These are phyloP conservation scores for Tephrocybe sp. DNA, from an alignment of 768 basidiomycete genomes.

Conservation along the genomic window DNA sequence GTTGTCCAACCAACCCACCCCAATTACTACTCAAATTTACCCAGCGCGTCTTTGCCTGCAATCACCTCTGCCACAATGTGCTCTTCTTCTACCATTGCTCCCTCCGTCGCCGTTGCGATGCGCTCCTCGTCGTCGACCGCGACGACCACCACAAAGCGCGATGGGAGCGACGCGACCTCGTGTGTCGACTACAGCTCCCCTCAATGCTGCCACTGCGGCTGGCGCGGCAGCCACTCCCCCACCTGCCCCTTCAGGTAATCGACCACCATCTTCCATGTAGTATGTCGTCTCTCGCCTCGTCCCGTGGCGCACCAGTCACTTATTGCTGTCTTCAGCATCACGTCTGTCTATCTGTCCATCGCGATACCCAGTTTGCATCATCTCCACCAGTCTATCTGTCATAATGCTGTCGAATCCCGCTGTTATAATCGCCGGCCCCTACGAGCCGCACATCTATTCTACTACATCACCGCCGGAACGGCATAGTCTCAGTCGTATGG, in stretches of 20 bases:
- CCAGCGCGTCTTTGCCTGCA: constrained; percentile 13
- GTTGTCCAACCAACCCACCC: constrained; percentile 23
- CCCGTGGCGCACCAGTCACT: constrained; percentile 10
- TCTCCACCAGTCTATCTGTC: constrained; percentile 4
- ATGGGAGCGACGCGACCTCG: constrained; percentile 23
- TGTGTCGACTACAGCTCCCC: constrained; percentile 57
- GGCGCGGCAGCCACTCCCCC: constrained; percentile 58
- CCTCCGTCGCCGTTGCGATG: constrained; percentile 14
- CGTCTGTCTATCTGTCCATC: constrained; percentile 1
- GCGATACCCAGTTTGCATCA: constrained; percentile 15
- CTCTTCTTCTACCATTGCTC: constrained; percentile 19
- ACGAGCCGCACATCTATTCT: constrained; percentile 13
- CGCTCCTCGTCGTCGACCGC: constrained; percentile 21
- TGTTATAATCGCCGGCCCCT: constrained; percentile 13
- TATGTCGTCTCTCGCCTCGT: constrained; percentile 6
- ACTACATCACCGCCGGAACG: constrained; percentile 14
- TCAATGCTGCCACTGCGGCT: constrained; percentile 79
- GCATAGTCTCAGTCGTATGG: constrained; percentile 17
- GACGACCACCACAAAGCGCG: constrained; percentile 6
- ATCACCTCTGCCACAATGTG: constrained; percentile 22
- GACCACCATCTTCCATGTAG: not conserved
- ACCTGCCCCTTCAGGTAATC: constrained; percentile 63
- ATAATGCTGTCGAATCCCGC: constrained; percentile 21
- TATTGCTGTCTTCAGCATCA: not conserved
- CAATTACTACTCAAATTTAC: constrained; percentile 13